Base-by-base conservation (phyloP, 1,284 basidiomycete species). In the Cyathus olla region DNA sequence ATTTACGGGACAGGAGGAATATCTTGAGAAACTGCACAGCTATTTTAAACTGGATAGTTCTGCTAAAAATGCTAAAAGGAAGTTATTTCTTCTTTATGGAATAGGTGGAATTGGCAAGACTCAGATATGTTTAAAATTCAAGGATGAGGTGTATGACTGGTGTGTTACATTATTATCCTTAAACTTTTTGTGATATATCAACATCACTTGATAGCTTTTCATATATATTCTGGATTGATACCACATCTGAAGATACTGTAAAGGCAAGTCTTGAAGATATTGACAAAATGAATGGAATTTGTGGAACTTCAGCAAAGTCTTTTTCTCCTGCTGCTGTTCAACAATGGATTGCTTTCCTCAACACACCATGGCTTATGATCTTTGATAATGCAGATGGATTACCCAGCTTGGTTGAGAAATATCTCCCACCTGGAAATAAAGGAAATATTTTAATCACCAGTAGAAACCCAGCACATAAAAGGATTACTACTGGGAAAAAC, bases 21-120 rank as follows among this genome's bases (percentile, higher is more conserved):
- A 35, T 24, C 51, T 53, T 17, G 29, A 53, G 24, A 22, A 3
- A 15, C 17, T 53, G 9, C 22, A 53, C 11, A 19, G 6, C 19
- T 22, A 37, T 17, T 53, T 53, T 24, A 15, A 4, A 17, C 11
- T 8, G 9, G 15, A 26, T 3, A 24, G 15, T 31, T 5, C 22
- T 21, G 22, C 5, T 53, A 29, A 37, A n/a, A 9, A 15, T n/a
- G 4, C 3, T 5, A 37, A 37, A 5, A 19, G 51, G n/a, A 27
- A 35, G 8, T 28, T 24, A 4, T 55, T 55, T 35, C 39, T 55
- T 55, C 54, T 55, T 17, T 35, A 46, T 21, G 54, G 54, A 44
- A 55, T 55, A 39, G 54, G 54, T 21, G 54, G 54, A 9, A 55
- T 55, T 21, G 54, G 54, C 11, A 55, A 55, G 27, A 55, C 54